A percentile compares a stretch with the other conserved stretches of the same genome.
phyloP scores from a whole-genome alignment of 2,329 filamentous ascomycete species.

The Trichoderma koningii region DNA sequence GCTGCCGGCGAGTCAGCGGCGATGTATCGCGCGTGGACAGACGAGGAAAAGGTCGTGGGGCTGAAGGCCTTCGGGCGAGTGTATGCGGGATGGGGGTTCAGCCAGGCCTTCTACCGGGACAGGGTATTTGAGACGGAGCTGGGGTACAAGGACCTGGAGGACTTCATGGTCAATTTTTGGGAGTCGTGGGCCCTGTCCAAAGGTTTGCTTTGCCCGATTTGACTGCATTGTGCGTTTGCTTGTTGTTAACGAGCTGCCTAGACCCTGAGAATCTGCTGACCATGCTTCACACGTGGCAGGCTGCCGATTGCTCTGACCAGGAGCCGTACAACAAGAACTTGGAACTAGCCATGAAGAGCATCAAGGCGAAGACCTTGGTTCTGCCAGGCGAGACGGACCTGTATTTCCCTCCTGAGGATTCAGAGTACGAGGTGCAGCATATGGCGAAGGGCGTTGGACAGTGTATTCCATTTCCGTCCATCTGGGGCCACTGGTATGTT shows the following conservation, averaged over 20 bases:
- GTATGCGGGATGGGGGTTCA: constrained; percentile 82
- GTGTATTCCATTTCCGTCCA: constrained; percentile 44
- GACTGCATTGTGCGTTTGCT: too few relatives aligned
- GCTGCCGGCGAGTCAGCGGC: constrained; percentile 36
- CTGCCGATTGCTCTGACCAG: constrained; percentile 68
- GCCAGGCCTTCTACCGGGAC: constrained; percentile 75
- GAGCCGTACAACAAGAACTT: constrained; percentile 69
- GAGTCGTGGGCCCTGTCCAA: constrained; percentile 72
- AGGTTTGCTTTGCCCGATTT: constrained; percentile 38
- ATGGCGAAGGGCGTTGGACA: constrained; percentile 42
- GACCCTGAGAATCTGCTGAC: constrained; percentile 74
- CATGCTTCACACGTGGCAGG: constrained; percentile 80
- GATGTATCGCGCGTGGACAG: constrained; percentile 40
- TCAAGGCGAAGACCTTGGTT: constrained; percentile 72
- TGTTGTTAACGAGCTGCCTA: constrained; percentile 5
- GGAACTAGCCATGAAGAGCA: constrained; percentile 63
- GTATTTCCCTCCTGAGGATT: constrained; percentile 81
- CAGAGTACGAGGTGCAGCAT: constrained; percentile 67
- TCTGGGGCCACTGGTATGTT: constrained; percentile 47
- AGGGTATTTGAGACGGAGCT: constrained; percentile 66
- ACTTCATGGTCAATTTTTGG: constrained; percentile 76
- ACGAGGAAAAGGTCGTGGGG: constrained; percentile 44
- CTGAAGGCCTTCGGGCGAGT: constrained; percentile 72
- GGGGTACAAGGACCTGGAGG: constrained; percentile 68
- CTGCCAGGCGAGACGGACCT: constrained; percentile 73